Evolutionary conservation across 352 stramenopile species (phyloP).

Genomic region (Pilasporangium apinafurcum): DNA sequence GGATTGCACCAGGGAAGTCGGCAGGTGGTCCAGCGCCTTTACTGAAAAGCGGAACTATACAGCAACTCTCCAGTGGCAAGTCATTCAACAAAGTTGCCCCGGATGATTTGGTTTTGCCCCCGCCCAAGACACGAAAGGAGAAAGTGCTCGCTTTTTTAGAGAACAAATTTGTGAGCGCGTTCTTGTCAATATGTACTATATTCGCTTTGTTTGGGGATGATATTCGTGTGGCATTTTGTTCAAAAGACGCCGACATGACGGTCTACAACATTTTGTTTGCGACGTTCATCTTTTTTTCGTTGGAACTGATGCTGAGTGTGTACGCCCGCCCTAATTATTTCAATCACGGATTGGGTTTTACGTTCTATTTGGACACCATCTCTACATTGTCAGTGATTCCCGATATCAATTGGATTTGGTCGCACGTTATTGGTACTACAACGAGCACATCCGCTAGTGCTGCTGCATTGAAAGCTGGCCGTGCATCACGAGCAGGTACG

Average conservation of each 20-base stretch:
- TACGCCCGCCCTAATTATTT: constrained; percentile 80
- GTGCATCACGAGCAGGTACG: constrained; percentile 78
- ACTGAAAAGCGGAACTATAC: constrained; percentile 22
- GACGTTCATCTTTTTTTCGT: constrained; percentile 65
- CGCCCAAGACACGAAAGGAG: constrained; percentile 27
- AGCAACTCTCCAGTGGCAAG: constrained; percentile 31
- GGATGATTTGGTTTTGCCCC: constrained; percentile 30
- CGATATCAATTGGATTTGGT: constrained; percentile 86
- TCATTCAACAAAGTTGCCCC: constrained; percentile 65
- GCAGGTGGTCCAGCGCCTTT: constrained; percentile 17
- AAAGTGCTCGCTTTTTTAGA: constrained; percentile 52
- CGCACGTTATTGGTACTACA: constrained; percentile 32
- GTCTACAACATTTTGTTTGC: constrained; percentile 83
- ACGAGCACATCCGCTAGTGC: constrained; percentile 21
- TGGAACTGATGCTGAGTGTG: constrained; percentile 62
- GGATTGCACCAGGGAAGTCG: constrained; percentile 2
- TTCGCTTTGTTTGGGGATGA: constrained; percentile 87
- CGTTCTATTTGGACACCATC: constrained; percentile 93
- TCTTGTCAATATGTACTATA: constrained; percentile 71
- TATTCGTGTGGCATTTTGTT: constrained; percentile 61
- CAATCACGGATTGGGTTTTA: constrained; percentile 61
- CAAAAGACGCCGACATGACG: constrained; percentile 49
- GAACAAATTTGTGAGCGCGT: constrained; percentile 61
- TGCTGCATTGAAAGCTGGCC: constrained; percentile 74
- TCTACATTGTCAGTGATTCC: constrained; percentile 91